Evolutionary conservation across 805 yeast species (phyloP), one percentile per base, ranked within the genome.

Genomic region (Saccharomycopsis guyanensis): DNA sequence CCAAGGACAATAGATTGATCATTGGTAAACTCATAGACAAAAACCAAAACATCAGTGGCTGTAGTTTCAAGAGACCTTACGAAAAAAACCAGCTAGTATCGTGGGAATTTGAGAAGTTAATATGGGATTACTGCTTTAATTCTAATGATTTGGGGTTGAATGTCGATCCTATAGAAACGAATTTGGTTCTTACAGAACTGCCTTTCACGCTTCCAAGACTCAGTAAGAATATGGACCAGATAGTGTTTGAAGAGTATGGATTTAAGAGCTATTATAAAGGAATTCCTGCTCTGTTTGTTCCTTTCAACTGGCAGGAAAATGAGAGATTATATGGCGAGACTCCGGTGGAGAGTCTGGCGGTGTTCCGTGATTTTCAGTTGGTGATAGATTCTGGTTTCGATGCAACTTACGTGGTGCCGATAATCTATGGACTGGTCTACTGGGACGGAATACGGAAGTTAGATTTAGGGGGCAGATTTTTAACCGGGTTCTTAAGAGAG

Each of bases 171-270:
- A 51, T 58, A 39, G 81, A 76, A 1, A 66, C 76, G 2, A 78
- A 82, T 46, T 66, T 93, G 36, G 69, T 88, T 0, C 70, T 86
- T 41, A 80, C 89, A 1, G 97, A 93, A 57, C 69, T 86, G 3
- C 91, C 95, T 20, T 79, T 82, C 58, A 83, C 87, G 43, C 65
- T 91, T 27, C 93, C 96, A 1, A 82, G 79, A 44, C 69, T 91
- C 27, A 84, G 94, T 32, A 79, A 79, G 55, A 84, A 84, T 61
- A 82, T 86, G 13, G 97, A 93, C 60, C 96, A 88, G 64, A 83
- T 93, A 0, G 74, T 93, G 0, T 91, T 94, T 65, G 99, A 93
- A 62, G 97, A 93, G 58, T 93, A 82, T 58, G 95, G 86, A 2
- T 84, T 93, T 57, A 71, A 71, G 12, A 73, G 78, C 27, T 73